phyloP scores from a whole-genome alignment of 805 yeast species.

The Yarrowia sp. region DNA sequence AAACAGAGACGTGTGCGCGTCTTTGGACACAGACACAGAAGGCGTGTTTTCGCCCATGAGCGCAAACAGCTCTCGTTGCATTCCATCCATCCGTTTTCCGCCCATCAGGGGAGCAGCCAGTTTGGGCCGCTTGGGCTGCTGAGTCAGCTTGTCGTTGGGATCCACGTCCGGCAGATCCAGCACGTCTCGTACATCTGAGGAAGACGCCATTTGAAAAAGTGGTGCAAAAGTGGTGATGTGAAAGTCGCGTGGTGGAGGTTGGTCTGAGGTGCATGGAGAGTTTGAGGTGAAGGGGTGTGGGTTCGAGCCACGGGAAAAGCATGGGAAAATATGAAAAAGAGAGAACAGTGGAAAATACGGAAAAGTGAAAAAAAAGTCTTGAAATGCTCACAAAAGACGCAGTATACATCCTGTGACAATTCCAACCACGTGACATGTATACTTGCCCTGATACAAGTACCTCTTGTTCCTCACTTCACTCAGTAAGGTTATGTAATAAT shows the following conservation, averaged over 20 bases:
- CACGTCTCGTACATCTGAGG: slow-evolving; percentile 38
- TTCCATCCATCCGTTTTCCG: slow-evolving; percentile 48
- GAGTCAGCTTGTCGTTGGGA: slow-evolving; percentile 16
- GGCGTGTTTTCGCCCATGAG: slow-evolving; percentile 91
- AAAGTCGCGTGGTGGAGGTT: not conserved
- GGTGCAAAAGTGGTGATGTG: not conserved
- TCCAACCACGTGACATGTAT: no score
- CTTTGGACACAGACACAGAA: slow-evolving; percentile 58
- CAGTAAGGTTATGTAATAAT: no score
- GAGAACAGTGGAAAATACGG: no score
- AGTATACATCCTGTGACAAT: no score
- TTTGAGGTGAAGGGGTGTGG: no score
- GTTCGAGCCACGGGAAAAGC: not conserved
- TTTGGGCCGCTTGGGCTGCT: slow-evolving; percentile 26
- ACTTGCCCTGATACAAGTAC: no score
- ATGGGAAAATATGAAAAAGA: no score
- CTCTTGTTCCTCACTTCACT: no score
- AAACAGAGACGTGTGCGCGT: slow-evolving; percentile 36
- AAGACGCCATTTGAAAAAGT: slow-evolving; percentile 28
- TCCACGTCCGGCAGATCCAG: slow-evolving; percentile 34
- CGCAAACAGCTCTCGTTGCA: slow-evolving; percentile 85
- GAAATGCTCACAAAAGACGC: no score
- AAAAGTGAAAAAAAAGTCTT: no score
- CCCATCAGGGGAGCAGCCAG: not conserved
- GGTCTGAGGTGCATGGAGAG: not conserved